A percentile compares a stretch with the other conserved stretches of the same genome.
These are phyloP conservation scores for Theileria orientalis DNA, from an alignment of 169 alveolate genomes.

Conservation along the genomic window DNA sequence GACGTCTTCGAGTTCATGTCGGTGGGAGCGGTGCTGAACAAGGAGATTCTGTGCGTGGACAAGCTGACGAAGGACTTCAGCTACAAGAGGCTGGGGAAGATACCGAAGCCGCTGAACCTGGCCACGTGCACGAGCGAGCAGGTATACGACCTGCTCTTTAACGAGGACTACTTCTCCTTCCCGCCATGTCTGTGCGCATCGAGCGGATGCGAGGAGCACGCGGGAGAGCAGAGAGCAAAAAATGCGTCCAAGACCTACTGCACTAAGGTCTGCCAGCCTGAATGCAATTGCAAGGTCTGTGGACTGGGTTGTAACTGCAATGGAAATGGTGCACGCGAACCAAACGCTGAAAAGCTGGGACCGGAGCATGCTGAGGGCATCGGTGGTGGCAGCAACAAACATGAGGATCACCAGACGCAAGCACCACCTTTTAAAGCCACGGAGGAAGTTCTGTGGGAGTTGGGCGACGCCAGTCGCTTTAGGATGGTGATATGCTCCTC, in stretches of 20 bases:
- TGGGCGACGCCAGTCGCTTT: conserved; percentile 1
- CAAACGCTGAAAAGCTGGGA: not conserved
- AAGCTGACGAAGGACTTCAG: conserved; percentile 89
- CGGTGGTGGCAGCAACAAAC: not conserved
- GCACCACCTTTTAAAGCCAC: too few relatives aligned
- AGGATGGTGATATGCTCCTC: conserved; percentile 11
- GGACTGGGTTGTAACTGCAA: too few relatives aligned
- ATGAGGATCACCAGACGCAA: too few relatives aligned
- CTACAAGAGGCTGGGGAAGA: conserved; percentile 80
- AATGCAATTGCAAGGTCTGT: too few relatives aligned
- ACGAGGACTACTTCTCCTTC: too few relatives aligned
- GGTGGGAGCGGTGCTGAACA: conserved; percentile 91
- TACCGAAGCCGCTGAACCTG: conserved; percentile 66
- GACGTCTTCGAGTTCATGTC: conserved; percentile 92
- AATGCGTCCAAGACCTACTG: not conserved
- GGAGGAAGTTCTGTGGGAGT: too few relatives aligned
- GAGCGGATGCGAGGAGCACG: not conserved
- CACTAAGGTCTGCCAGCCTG: too few relatives aligned
- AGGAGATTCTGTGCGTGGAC: conserved; percentile 84
- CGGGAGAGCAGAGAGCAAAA: not conserved
- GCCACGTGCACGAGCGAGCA: conserved; percentile 21
- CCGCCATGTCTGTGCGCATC: too few relatives aligned
- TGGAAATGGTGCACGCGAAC: too few relatives aligned
- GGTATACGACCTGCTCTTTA: conserved; percentile 12
- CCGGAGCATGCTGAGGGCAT: not conserved